A percentile compares a stretch with the other conserved stretches of the same genome.
Evolutionary conservation across 1,139 yeast genomes (phyloP).

Genomic region (Casaregolazyma suthepensis): DNA sequence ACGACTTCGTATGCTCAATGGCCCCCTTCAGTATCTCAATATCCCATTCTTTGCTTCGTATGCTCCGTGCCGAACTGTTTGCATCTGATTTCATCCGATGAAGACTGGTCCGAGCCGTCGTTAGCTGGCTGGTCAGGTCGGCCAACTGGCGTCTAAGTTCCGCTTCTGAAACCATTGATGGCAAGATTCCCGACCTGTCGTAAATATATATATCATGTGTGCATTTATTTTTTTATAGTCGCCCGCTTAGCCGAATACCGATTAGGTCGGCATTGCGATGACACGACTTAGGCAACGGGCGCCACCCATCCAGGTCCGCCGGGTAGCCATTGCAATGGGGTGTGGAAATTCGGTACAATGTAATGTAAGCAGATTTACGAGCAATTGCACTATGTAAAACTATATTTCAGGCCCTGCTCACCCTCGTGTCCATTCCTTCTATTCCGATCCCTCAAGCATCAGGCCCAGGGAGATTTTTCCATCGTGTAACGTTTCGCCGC

Average conservation of each 20-base stretch:
- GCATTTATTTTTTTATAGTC: background rate
- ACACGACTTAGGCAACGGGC: background rate
- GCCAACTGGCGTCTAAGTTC: conserved; percentile 7
- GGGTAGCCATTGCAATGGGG: too few species aligned
- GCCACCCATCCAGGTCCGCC: background rate
- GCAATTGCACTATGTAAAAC: too few species aligned
- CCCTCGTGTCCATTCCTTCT: background rate
- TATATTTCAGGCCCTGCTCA: too few species aligned
- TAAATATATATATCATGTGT: background rate
- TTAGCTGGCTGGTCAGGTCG: conserved; percentile 9
- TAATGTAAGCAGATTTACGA: too few species aligned
- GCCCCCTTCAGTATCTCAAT: conserved; percentile 5
- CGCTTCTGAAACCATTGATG: background rate
- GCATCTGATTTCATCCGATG: background rate
- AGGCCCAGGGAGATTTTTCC: background rate
- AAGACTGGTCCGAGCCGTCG: conserved; percentile 2
- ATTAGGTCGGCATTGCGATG: background rate
- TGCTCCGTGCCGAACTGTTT: background rate
- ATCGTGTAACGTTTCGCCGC: background rate
- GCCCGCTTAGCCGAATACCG: background rate
- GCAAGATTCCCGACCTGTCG: too few species aligned
- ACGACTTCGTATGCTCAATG: conserved; percentile 6
- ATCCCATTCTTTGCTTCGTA: conserved; percentile 5
- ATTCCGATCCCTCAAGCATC: background rate
- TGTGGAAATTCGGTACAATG: too few species aligned